Evolutionary conservation across 2,329 filamentous ascomycete genomes (phyloP).

Genomic region (Cordyceps militaris): DNA sequence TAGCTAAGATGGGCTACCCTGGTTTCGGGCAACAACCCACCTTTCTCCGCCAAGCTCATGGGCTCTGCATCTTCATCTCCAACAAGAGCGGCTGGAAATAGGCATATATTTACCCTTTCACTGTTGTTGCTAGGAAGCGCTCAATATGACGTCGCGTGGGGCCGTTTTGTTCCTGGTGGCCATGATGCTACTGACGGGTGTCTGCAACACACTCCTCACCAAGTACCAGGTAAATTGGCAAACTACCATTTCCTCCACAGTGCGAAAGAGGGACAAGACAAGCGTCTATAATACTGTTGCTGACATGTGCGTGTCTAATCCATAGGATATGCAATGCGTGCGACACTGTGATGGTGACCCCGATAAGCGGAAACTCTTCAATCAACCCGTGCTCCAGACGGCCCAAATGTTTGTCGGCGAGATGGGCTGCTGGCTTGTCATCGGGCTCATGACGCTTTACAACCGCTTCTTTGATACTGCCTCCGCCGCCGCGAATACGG

Average conservation of each 20-base stretch:
- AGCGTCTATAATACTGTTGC: not conserved
- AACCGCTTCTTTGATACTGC: conserved; percentile 43
- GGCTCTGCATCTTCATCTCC: not conserved
- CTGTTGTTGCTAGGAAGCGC: not conserved
- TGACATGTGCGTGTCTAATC: not conserved
- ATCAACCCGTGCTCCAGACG: conserved; percentile 94
- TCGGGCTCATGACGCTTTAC: conserved; percentile 63
- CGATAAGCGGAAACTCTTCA: conserved; percentile 66
- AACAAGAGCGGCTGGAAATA: not conserved
- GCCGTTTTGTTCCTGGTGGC: conserved; percentile 78
- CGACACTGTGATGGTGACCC: conserved; percentile 67
- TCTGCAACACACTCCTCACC: conserved; percentile 93
- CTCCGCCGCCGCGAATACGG: conserved; percentile 36
- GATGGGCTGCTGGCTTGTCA: conserved; percentile 90
- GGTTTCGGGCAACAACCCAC: not conserved
- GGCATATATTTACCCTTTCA: not conserved
- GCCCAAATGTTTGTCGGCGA: conserved; percentile 98
- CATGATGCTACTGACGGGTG: conserved; percentile 95
- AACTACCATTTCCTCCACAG: conserved; percentile 17
- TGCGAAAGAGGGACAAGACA: not conserved
- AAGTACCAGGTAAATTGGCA: conserved; percentile 73
- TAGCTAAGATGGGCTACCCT: not conserved
- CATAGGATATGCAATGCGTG: conserved; percentile 91
- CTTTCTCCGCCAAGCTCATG: not conserved
- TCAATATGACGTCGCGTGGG: conserved; percentile 61